A percentile compares a stretch with the other conserved stretches of the same genome.
Conservation (phyloP, 192 early-diverging fungal species). For the Thoreauomyces humboldtii region DNA sequence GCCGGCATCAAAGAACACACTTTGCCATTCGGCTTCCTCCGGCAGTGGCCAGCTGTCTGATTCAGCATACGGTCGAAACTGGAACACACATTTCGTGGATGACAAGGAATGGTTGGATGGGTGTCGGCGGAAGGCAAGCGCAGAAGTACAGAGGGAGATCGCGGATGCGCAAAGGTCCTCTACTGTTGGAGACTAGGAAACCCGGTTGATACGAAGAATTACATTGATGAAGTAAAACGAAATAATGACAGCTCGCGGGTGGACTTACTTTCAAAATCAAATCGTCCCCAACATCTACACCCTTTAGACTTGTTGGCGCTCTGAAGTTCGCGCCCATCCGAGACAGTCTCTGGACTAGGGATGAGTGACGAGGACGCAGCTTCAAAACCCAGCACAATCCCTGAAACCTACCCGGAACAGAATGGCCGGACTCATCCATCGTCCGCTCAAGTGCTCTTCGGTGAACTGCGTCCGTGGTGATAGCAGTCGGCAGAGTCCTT, state of each 20-base stretch:
- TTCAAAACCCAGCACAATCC: conserved; percentile 1
- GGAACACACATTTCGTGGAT: conserved; percentile 39
- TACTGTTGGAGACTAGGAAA: conserved; percentile 14
- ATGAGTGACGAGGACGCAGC: background rate
- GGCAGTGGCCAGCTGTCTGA: conserved; percentile 23
- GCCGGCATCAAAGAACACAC: conserved; percentile 19
- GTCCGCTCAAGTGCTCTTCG: conserved; percentile 17
- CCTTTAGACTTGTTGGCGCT: conserved; percentile 41
- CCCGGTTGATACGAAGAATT: background rate
- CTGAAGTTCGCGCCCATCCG: conserved; percentile 45
- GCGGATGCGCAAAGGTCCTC: conserved; percentile 40
- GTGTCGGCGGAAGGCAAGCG: conserved; percentile 26
- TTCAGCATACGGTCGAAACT: conserved; percentile 29
- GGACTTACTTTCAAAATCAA: conserved; percentile 48
- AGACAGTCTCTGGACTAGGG: conserved; percentile 34
- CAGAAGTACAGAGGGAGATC: conserved; percentile 35
- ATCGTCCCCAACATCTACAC: conserved; percentile 45
- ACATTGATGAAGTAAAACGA: background rate
- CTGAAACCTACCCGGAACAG: conserved; percentile 38
- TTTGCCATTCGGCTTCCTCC: conserved; percentile 27
- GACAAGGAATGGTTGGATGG: conserved; percentile 34
- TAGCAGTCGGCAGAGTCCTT: conserved; percentile 39
- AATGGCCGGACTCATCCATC: conserved; percentile 36
- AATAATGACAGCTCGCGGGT: background rate
- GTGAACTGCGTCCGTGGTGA: conserved; percentile 29